Conservation (phyloP, 75 land plant species). For the Pseudotsuga menziesii region DNA sequence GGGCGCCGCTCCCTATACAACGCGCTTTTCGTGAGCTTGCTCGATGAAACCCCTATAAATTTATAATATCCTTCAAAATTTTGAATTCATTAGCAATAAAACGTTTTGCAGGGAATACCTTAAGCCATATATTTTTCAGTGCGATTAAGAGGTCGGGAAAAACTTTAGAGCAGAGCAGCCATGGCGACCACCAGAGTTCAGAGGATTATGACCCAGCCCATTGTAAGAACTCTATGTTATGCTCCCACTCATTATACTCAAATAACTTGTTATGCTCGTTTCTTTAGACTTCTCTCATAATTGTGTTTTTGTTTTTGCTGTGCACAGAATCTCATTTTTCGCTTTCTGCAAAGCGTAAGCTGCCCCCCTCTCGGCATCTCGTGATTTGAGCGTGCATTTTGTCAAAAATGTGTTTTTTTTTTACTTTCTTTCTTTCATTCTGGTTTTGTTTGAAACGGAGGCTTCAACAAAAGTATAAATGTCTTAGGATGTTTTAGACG, state of each 20-base stretch:
- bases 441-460: not conserved
- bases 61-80: too few species aligned
- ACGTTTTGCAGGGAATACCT: too few species aligned
- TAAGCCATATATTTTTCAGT: too few species aligned
- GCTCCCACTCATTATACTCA: not conserved
- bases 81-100: too few species aligned
- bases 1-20: too few species aligned
- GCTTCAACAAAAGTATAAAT: not conserved
- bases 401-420: too few species aligned
- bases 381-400: too few species aligned
- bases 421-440: too few species aligned
- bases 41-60: too few species aligned
- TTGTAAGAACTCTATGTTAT: constrained; percentile 21
- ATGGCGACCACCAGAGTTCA: constrained; percentile 77
- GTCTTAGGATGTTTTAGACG: too few species aligned
- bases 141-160: not conserved
- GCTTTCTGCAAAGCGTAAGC: constrained; percentile 77
- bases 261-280: not conserved
- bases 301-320: constrained; percentile 5
- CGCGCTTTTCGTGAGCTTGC: too few species aligned
- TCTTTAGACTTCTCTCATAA: not conserved
- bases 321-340: constrained; percentile 60
- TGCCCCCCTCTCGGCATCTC: not conserved
- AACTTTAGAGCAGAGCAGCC: constrained; percentile 27
- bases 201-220: constrained; percentile 88